A percentile compares a stretch with the other conserved stretches of the same genome.
Evolutionary conservation across 345 rosid genomes (phyloP).

Genomic region (Brassica napus): DNA sequence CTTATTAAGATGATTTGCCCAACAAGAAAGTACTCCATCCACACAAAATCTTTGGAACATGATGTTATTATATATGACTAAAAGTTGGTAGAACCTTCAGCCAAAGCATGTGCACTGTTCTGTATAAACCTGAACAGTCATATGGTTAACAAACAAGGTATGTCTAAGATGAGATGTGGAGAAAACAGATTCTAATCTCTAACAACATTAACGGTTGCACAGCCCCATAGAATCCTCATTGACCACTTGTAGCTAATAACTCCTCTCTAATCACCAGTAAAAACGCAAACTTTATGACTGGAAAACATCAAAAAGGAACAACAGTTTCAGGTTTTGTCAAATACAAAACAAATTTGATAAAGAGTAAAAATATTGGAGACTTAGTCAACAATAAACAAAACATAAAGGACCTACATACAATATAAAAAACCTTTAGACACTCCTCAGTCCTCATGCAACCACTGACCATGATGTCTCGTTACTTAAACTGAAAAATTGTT

Average conservation of each 20-base stretch:
- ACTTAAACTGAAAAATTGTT: background rate
- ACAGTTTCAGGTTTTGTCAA: background rate
- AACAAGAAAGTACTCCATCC: slow-evolving; percentile 32
- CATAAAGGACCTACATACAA: background rate
- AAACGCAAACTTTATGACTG: slow-evolving; percentile 10
- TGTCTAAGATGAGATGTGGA: background rate
- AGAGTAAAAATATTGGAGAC: background rate
- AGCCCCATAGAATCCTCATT: slow-evolving; percentile 72
- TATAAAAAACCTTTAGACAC: background rate
- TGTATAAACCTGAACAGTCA: too few relatives aligned
- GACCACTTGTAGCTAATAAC: slow-evolving; percentile 70
- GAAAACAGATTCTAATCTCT: background rate
- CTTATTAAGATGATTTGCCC: slow-evolving; percentile 19
- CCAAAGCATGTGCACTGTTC: slow-evolving; percentile 43
- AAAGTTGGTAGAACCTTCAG: slow-evolving; percentile 44
- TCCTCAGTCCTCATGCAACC: slow-evolving; percentile 30
- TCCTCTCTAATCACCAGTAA: slow-evolving; percentile 44
- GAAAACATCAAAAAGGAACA: background rate
- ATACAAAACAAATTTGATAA: background rate
- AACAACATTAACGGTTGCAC: slow-evolving; percentile 56
- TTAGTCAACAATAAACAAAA: background rate
- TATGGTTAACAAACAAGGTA: background rate
- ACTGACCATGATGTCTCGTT: background rate
- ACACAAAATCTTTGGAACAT: slow-evolving; percentile 3
- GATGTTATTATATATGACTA: slow-evolving; percentile 1